These are phyloP conservation scores for Patellifolia procumbens DNA, from an alignment of 179 eudicot genomes.

Conservation along the genomic window DNA sequence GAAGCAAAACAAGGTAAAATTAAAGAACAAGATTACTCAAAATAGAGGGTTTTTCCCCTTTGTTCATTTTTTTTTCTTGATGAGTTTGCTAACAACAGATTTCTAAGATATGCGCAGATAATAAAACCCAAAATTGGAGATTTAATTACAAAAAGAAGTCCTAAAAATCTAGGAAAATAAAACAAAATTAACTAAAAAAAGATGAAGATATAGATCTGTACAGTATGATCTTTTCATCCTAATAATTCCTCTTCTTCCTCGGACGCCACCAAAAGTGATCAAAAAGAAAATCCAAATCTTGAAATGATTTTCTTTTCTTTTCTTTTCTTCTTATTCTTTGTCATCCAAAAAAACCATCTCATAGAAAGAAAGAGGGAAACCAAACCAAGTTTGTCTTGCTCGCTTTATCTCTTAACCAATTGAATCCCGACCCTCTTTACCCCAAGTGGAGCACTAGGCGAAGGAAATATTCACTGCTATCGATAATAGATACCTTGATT, in stretches of 20 bases:
- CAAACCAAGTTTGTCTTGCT: too few relatives aligned
- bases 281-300: slow-evolving; percentile 20
- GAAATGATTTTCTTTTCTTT: too few relatives aligned
- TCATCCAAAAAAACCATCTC: slow-evolving; percentile 35
- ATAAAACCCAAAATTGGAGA: slow-evolving; percentile 7
- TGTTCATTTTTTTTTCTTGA: not conserved
- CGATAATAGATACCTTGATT: too few relatives aligned
- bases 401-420: too few relatives aligned
- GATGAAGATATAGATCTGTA: slow-evolving; percentile 14
- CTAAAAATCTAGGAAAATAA: slow-evolving; percentile 6
- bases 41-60: slow-evolving; percentile 6
- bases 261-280: slow-evolving; percentile 39
- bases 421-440: too few relatives aligned
- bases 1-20: not conserved
- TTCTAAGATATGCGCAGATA: not conserved
- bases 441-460: too few relatives aligned
- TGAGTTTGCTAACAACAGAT: not conserved
- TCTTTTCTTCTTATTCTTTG: not conserved
- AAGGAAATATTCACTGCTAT: too few relatives aligned
- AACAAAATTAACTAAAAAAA: not conserved
- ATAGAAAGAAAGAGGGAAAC: slow-evolving; percentile 26
- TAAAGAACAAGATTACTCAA: not conserved
- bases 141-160: slow-evolving; percentile 13
- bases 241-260: slow-evolving; percentile 40
- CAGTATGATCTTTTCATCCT: slow-evolving; percentile 27